Percentiles rank a stretch among this genome's conserved stretches.
Evolutionary conservation across 371 early-diverging fungal genomes (phyloP).

Genomic region (Rhizopus sp.): DNA sequence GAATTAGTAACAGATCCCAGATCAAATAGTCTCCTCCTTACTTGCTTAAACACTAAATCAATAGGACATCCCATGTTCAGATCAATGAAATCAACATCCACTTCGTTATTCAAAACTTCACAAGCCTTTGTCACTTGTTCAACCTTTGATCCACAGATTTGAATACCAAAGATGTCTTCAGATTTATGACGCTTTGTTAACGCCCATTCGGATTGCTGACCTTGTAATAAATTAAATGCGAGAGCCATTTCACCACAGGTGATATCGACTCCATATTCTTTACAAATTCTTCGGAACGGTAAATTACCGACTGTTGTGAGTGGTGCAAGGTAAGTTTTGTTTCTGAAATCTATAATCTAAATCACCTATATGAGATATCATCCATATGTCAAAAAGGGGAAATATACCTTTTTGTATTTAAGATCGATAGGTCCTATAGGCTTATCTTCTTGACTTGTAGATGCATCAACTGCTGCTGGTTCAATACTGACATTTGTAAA

Average conservation of each 20-base stretch:
- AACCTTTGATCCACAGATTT: slow-evolving; percentile 73
- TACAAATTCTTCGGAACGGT: slow-evolving; percentile 94
- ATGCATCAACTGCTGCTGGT: slow-evolving; percentile 5
- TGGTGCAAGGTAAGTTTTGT: slow-evolving; percentile 94
- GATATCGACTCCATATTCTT: slow-evolving; percentile 92
- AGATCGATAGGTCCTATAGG: slow-evolving; percentile 49
- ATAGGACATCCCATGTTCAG: slow-evolving; percentile 97
- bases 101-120: slow-evolving; percentile 69
- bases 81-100: slow-evolving; percentile 92
- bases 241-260: slow-evolving; percentile 98
- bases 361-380: neutral
- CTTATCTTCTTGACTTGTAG: slow-evolving; percentile 23
- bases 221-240: slow-evolving; percentile 70
- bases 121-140: slow-evolving; percentile 69
- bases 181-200: slow-evolving; percentile 81
- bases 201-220: slow-evolving; percentile 86
- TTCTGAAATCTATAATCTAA: slow-evolving; percentile 75
- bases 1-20: neutral
- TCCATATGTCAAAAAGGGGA: neutral
- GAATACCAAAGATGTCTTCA: slow-evolving; percentile 95
- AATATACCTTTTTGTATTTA: slow-evolving; percentile 38
- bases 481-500: slow-evolving; percentile 20
- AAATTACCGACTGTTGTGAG: slow-evolving; percentile 89
- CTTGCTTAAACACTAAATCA: slow-evolving; percentile 78
- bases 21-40: slow-evolving; percentile 8